phyloP scores from a whole-genome alignment of 2,329 filamentous ascomycete genomes.

The Arthrinium puccinioides region DNA sequence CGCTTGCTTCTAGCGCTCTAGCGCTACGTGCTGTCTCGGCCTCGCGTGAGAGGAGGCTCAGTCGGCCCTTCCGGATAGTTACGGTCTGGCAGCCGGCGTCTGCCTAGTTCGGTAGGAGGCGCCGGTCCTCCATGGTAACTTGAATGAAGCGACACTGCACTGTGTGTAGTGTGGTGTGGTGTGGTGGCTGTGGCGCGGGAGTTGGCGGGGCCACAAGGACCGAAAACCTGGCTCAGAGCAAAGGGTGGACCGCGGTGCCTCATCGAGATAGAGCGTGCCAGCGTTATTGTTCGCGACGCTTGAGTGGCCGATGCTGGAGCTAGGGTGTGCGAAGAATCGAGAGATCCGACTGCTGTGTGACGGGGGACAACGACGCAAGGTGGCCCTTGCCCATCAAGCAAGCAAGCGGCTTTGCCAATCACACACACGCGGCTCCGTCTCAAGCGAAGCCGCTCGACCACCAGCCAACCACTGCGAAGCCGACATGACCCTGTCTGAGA shows the following conservation, averaged over 20 bases:
- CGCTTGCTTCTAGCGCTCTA: neutral
- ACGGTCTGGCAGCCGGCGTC: slow-evolving; percentile 3
- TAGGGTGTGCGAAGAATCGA: slow-evolving; percentile 9
- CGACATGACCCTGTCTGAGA: slow-evolving; percentile 2
- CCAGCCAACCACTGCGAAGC: slow-evolving; percentile 6
- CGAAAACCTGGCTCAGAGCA: slow-evolving; percentile 4
- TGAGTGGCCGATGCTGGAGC: slow-evolving; percentile 2
- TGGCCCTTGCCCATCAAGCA: slow-evolving; percentile 16
- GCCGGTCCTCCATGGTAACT: neutral
- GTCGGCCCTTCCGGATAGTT: slow-evolving; percentile 5
- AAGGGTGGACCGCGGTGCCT: slow-evolving; percentile 10
- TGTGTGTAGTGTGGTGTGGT: too few relatives aligned
- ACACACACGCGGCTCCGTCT: slow-evolving; percentile 7
- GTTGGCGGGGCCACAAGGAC: slow-evolving; percentile 4
- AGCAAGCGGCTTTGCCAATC: slow-evolving; percentile 15
- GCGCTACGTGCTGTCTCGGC: slow-evolving; percentile 4
- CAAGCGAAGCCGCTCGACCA: slow-evolving; percentile 10
- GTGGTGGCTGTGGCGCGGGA: slow-evolving; percentile 2
- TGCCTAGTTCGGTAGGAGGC: slow-evolving; percentile 3
- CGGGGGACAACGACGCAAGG: slow-evolving; percentile 13
- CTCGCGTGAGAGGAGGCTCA: slow-evolving; percentile 6
- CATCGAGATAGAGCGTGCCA: slow-evolving; percentile 16
- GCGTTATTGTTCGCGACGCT: slow-evolving; percentile 1
- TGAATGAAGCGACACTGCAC: neutral
- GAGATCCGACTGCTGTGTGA: slow-evolving; percentile 21